These are phyloP conservation scores for Pittosporum tobira DNA, from an alignment of 129 eudicot species.

Conservation along the genomic window DNA sequence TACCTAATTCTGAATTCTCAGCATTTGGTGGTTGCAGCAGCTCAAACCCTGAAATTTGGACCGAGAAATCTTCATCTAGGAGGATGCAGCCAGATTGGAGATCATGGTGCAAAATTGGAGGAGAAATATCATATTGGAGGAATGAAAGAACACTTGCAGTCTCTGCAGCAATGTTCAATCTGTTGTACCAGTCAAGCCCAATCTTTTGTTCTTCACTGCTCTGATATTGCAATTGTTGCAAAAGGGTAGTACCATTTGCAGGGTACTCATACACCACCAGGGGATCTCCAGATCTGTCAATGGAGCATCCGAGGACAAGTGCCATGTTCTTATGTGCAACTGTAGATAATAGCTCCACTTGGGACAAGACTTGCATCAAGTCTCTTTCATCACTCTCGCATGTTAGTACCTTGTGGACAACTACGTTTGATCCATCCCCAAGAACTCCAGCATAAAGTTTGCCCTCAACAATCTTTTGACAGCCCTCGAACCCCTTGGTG, in stretches of 20 bases:
- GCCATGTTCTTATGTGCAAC: constrained; percentile 61
- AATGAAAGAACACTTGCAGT: constrained; percentile 56
- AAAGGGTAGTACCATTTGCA: constrained; percentile 61
- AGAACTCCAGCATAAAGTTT: constrained; percentile 50
- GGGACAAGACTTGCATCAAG: constrained; percentile 47
- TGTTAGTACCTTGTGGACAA: constrained; percentile 51
- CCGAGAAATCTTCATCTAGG: constrained; percentile 46
- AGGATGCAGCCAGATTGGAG: constrained; percentile 48
- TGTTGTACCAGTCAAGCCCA: constrained; percentile 56
- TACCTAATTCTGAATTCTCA: background rate
- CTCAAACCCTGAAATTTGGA: constrained; percentile 54
- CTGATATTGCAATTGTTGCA: constrained; percentile 37
- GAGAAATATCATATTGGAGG: constrained; percentile 56
- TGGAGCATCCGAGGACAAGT: constrained; percentile 71
- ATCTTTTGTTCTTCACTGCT: constrained; percentile 24
- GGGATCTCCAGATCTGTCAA: constrained; percentile 61
- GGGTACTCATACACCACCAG: constrained; percentile 64
- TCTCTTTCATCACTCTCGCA: constrained; percentile 58
- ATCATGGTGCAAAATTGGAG: constrained; percentile 67
- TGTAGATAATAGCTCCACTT: constrained; percentile 46
- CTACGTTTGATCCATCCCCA: constrained; percentile 43
- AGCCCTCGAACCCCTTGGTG: constrained; percentile 56
- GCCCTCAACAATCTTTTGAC: constrained; percentile 37
- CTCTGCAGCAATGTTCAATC: constrained; percentile 57
- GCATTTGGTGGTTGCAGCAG: too few species aligned